Conservation (phyloP, 352 stramenopile genomes). For the Phytophthora constricta region DNA sequence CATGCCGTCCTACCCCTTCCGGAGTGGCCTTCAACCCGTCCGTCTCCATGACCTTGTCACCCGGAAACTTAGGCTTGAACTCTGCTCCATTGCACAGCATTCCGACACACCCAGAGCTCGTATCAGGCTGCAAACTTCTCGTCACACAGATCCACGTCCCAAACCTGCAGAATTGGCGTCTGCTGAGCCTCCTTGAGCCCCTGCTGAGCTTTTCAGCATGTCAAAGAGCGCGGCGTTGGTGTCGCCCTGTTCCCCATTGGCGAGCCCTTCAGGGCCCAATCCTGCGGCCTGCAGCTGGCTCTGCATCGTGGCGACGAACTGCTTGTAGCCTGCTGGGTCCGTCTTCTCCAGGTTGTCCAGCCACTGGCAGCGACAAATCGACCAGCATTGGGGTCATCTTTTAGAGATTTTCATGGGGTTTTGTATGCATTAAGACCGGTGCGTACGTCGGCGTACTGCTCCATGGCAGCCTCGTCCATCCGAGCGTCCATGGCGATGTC, state of each 20-base stretch:
- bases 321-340: slow-evolving; percentile 69
- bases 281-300: slow-evolving; percentile 52
- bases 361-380: slow-evolving; percentile 41
- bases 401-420: neutral
- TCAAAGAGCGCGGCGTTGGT: slow-evolving; percentile 54
- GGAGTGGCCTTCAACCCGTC: slow-evolving; percentile 57
- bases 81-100: slow-evolving; percentile 21
- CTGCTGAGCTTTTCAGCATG: slow-evolving; percentile 49
- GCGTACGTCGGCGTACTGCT: slow-evolving; percentile 78
- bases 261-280: neutral
- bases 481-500: slow-evolving; percentile 10
- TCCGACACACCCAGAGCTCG: neutral
- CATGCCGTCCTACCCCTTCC: slow-evolving; percentile 54
- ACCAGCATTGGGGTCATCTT: slow-evolving; percentile 4
- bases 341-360: slow-evolving; percentile 76
- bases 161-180: slow-evolving; percentile 27
- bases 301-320: slow-evolving; percentile 73
- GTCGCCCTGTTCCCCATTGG: slow-evolving; percentile 22
- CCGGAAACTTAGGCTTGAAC: slow-evolving; percentile 72
- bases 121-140: neutral
- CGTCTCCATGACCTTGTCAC: slow-evolving; percentile 75
- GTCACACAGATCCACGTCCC: neutral
- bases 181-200: slow-evolving; percentile 6
- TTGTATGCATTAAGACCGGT: neutral
- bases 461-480: slow-evolving; percentile 70